These are phyloP conservation scores for Diplodia seriata DNA, from an alignment of 2,329 filamentous ascomycete species.

Conservation along the genomic window DNA sequence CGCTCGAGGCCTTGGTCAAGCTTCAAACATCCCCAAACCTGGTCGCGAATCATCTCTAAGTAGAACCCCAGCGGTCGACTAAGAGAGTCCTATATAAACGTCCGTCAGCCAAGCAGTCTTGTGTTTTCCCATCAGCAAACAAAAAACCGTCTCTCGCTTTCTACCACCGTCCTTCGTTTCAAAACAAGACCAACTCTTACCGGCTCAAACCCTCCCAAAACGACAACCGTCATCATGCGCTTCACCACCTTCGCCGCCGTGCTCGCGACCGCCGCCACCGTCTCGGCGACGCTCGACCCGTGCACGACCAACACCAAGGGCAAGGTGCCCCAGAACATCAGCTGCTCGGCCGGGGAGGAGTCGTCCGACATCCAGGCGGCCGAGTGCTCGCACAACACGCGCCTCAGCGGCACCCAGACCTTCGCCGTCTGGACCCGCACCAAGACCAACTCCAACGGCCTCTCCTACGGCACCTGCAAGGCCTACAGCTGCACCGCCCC, in stretches of 20 bases:
- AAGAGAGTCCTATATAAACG: slow-evolving; percentile 17
- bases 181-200: neutral
- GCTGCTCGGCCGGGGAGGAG: slow-evolving; percentile 39
- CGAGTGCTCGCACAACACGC: slow-evolving; percentile 53
- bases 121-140: neutral
- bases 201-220: neutral
- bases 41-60: slow-evolving; percentile 3
- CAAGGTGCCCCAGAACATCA: slow-evolving; percentile 40
- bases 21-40: slow-evolving; percentile 4
- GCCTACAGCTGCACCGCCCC: slow-evolving; percentile 26
- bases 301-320: slow-evolving; percentile 49
- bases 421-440: slow-evolving; percentile 48
- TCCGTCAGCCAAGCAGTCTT: slow-evolving; percentile 6
- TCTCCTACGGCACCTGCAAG: slow-evolving; percentile 51
- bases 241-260: slow-evolving; percentile 33
- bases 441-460: slow-evolving; percentile 57
- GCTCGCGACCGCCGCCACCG: slow-evolving; percentile 32
- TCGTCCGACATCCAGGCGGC: slow-evolving; percentile 52
- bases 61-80: neutral
- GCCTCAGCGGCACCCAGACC: slow-evolving; percentile 46
- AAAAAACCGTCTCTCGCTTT: neutral
- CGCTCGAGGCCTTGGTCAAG: slow-evolving; percentile 10
- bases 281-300: slow-evolving; percentile 47
- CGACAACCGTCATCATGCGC: neutral
- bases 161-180: slow-evolving; percentile 10